These are phyloP conservation scores for Keqinozyma sinolaborantium DNA, from an alignment of 1,139 yeast genomes.

Conservation along the genomic window DNA sequence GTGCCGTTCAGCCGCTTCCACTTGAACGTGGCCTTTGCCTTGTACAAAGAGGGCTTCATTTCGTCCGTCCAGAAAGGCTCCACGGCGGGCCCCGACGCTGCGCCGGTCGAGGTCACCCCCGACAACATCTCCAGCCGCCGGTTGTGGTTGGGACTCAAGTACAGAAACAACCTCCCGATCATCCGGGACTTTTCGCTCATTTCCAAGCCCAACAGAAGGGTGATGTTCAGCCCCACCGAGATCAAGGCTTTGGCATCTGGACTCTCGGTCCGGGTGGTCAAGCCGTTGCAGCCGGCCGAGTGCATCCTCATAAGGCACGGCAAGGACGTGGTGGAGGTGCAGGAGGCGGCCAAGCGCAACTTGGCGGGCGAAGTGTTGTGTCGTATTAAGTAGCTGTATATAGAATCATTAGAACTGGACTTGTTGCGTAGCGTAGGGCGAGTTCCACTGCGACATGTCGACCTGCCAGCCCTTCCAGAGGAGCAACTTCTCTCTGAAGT, in stretches of 20 bases:
- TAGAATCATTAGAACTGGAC: slow-evolving; percentile 17
- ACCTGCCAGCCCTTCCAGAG: slow-evolving; percentile 86
- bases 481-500: slow-evolving; percentile 39
- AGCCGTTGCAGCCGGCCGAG: slow-evolving; percentile 89
- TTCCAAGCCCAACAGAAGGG: slow-evolving; percentile 81
- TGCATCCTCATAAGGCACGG: slow-evolving; percentile 61
- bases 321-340: slow-evolving; percentile 63
- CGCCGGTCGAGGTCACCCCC: slow-evolving; percentile 76
- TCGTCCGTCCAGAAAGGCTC: slow-evolving; percentile 85
- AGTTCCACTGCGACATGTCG: slow-evolving; percentile 79
- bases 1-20: slow-evolving; percentile 84
- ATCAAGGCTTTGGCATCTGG: slow-evolving; percentile 76
- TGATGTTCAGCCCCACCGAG: slow-evolving; percentile 60
- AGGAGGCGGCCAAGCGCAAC: slow-evolving; percentile 79
- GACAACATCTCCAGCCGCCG: slow-evolving; percentile 85
- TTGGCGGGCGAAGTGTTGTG: slow-evolving; percentile 78
- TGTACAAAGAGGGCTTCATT: slow-evolving; percentile 88
- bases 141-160: slow-evolving; percentile 89
- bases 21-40: slow-evolving; percentile 75
- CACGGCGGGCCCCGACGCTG: slow-evolving; percentile 79
- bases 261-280: slow-evolving; percentile 64
- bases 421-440: slow-evolving; percentile 20
- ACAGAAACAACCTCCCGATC: slow-evolving; percentile 77
- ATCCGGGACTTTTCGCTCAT: slow-evolving; percentile 68
- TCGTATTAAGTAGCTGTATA: slow-evolving; percentile 53